A percentile compares a stretch with the other conserved stretches of the same genome.
These are phyloP conservation scores for Ganoderma leucocontextum DNA, from an alignment of 1,284 basidiomycete genomes.

Conservation along the genomic window DNA sequence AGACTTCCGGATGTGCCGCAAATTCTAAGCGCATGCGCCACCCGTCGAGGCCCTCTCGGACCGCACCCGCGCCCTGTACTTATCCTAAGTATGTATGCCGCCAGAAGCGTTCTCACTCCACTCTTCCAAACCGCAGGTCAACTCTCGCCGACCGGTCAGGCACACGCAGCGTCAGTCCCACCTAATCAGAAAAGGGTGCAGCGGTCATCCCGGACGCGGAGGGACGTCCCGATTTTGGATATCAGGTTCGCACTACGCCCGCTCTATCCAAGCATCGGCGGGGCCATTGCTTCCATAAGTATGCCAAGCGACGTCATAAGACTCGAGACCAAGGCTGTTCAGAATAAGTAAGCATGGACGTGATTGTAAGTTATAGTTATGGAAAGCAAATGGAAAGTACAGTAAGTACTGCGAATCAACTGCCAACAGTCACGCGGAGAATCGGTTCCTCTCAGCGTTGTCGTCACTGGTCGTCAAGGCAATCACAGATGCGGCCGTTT, in stretches of 20 bases:
- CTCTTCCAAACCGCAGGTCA: not conserved
- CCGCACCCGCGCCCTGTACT: not conserved
- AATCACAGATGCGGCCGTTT: not conserved
- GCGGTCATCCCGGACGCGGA: not conserved
- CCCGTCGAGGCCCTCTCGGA: not conserved
- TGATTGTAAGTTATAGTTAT: too few species aligned
- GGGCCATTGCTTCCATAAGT: not conserved
- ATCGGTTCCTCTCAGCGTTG: too few species aligned
- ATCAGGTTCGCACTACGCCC: not conserved
- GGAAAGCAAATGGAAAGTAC: too few species aligned
- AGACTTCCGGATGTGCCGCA: not conserved
- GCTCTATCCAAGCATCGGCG: not conserved
- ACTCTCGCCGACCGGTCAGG: not conserved
- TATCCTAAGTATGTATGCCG: not conserved
- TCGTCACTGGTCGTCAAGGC: not conserved
- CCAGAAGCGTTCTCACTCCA: not conserved
- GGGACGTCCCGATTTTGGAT: conserved; percentile 5
- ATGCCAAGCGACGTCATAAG: not conserved
- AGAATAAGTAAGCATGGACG: too few species aligned
- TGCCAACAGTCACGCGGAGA: too few species aligned
- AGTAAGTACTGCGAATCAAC: too few species aligned
- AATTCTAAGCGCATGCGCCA: not conserved
- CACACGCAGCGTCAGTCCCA: not conserved
- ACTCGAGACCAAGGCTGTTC: not conserved
- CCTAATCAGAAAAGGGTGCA: not conserved